These are phyloP conservation scores for Circinella minor DNA, from an alignment of 371 early-diverging fungal genomes.

Conservation along the genomic window DNA sequence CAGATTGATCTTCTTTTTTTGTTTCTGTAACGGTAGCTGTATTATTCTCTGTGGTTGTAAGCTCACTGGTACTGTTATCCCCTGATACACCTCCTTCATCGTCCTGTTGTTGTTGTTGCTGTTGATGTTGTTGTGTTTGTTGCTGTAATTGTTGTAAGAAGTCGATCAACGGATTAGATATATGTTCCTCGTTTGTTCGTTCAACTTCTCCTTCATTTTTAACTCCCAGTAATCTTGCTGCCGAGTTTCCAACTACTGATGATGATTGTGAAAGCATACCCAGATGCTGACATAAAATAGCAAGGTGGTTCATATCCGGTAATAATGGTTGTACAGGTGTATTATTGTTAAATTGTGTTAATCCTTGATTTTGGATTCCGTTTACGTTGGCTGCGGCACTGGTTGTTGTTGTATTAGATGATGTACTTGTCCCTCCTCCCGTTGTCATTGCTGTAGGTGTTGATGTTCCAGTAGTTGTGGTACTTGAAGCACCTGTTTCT, in stretches of 20 bases:
- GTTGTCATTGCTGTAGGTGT: background rate
- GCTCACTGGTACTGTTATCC: conserved; percentile 8
- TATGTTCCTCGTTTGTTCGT: background rate
- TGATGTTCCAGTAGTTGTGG: background rate
- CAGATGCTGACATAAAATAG: conserved; percentile 51
- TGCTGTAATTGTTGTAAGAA: conserved; percentile 32
- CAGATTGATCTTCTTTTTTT: background rate
- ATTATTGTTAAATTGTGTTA: conserved; percentile 4
- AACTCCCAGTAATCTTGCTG: conserved; percentile 12
- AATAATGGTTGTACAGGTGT: conserved; percentile 2
- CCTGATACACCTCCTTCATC: background rate
- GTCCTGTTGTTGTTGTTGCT: background rate
- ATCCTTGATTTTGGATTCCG: background rate
- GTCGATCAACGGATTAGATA: conserved; percentile 12
- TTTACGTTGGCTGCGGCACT: background rate
- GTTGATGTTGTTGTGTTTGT: conserved; percentile 27
- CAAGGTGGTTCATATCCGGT: conserved; percentile 41
- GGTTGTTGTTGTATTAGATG: background rate
- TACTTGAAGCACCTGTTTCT: background rate
- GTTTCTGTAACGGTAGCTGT: background rate
- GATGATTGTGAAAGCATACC: conserved; percentile 25
- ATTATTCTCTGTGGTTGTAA: background rate
- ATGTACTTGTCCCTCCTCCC: background rate
- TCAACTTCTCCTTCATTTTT: conserved; percentile 2
- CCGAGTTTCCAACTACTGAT: conserved; percentile 2